phyloP scores from a whole-genome alignment of 768 basidiomycete species.

The Chalciporus chontae region DNA sequence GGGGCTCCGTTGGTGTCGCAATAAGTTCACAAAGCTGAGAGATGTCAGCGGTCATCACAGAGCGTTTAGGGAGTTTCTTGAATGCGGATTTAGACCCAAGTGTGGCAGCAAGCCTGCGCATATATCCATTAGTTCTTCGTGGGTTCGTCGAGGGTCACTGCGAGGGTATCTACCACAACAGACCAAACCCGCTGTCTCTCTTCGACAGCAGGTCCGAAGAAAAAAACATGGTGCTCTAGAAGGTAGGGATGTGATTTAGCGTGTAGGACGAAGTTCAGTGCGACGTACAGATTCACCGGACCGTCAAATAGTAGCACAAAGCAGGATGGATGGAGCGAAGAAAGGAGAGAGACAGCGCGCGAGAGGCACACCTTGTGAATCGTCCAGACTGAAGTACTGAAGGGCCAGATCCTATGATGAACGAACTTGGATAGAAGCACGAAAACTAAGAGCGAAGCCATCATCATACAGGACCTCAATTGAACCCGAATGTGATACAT shows the following conservation, averaged over 20 bases:
- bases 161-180: slow-evolving; percentile 60
- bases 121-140: slow-evolving; percentile 7
- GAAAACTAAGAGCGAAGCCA: slow-evolving; percentile 23
- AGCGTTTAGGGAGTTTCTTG: slow-evolving; percentile 77
- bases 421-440: slow-evolving; percentile 6
- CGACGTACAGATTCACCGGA: neutral
- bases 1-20: slow-evolving; percentile 76
- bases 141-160: neutral
- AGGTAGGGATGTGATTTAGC: neutral
- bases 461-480: slow-evolving; percentile 2
- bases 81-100: slow-evolving; percentile 85
- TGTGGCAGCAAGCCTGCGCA: slow-evolving; percentile 82
- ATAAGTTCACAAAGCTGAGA: slow-evolving; percentile 77
- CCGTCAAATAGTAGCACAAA: neutral
- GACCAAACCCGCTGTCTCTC: slow-evolving; percentile 84
- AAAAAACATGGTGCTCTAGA: slow-evolving; percentile 67
- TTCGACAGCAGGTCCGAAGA: slow-evolving; percentile 74
- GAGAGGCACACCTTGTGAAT: slow-evolving; percentile 10
- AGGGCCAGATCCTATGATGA: neutral
- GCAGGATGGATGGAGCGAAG: neutral
- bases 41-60: slow-evolving; percentile 84
- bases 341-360: neutral
- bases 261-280: neutral
- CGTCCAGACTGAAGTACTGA: slow-evolving; percentile 9
- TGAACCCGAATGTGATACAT: slow-evolving; percentile 14